A percentile compares a stretch with the other conserved stretches of the same genome.
phyloP scores from a whole-genome alignment of 2,329 filamentous ascomycete species.

The Pseudonectria foliicola region DNA sequence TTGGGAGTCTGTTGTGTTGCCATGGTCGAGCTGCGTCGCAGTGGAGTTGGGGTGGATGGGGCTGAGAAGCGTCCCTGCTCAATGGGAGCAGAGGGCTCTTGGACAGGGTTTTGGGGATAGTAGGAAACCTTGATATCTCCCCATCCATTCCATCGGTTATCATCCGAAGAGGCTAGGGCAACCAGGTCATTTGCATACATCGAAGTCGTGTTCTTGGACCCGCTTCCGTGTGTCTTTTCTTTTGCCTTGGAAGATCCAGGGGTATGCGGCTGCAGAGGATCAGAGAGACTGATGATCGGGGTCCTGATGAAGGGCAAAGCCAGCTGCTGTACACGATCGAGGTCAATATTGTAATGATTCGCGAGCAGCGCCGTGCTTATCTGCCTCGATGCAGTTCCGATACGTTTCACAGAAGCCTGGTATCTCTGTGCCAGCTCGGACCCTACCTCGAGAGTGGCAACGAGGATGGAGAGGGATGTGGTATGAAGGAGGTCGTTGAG shows the following conservation, averaged over 20 bases:
- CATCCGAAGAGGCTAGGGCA: slow-evolving; percentile 58
- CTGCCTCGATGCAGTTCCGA: slow-evolving; percentile 55
- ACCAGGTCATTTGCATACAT: slow-evolving; percentile 81
- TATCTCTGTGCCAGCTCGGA: slow-evolving; percentile 88
- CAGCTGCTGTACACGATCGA: slow-evolving; percentile 78
- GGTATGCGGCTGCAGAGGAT: slow-evolving; percentile 46
- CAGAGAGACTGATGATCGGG: slow-evolving; percentile 44
- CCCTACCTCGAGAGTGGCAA: slow-evolving; percentile 70
- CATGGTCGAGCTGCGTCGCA: slow-evolving; percentile 60
- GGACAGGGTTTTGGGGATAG: slow-evolving; percentile 46
- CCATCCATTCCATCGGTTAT: slow-evolving; percentile 65
- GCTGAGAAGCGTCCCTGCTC: slow-evolving; percentile 35
- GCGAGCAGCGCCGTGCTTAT: slow-evolving; percentile 67
- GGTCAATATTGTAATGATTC: slow-evolving; percentile 75
- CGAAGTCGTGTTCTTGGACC: slow-evolving; percentile 43
- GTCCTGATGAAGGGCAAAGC: slow-evolving; percentile 77
- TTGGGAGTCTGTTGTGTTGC: slow-evolving; percentile 35
- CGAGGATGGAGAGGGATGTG: slow-evolving; percentile 71
- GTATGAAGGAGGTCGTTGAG: slow-evolving; percentile 85
- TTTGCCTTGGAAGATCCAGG: slow-evolving; percentile 62
- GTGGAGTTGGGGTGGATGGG: slow-evolving; percentile 68
- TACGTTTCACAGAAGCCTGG: slow-evolving; percentile 76
- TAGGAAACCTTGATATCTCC: slow-evolving; percentile 75
- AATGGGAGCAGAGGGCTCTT: slow-evolving; percentile 13
- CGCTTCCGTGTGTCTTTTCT: slow-evolving; percentile 50